Conservation (phyloP, 345 rosid genomes). For the Murraya koenigii region DNA sequence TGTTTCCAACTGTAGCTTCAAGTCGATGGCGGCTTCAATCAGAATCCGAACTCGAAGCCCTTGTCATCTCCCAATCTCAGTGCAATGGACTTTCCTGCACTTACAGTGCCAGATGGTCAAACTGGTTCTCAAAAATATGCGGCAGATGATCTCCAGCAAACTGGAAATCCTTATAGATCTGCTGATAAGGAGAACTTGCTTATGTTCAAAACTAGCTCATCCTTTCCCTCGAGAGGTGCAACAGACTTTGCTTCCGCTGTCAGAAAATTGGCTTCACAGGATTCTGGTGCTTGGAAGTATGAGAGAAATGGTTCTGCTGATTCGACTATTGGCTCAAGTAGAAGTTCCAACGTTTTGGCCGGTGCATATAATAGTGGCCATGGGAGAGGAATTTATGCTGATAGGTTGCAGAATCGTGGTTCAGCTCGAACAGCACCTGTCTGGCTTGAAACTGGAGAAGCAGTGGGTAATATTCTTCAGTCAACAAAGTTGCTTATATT, state of each 20-base stretch:
- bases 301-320: constrained; percentile 73
- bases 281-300: constrained; percentile 83
- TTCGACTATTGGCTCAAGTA: constrained; percentile 78
- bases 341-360: constrained; percentile 55
- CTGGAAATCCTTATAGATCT: constrained; percentile 55
- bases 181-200: constrained; percentile 72
- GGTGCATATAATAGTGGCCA: constrained; percentile 56
- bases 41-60: constrained; percentile 63
- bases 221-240: constrained; percentile 55
- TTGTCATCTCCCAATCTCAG: constrained; percentile 71
- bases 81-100: constrained; percentile 85
- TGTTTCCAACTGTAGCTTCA: constrained; percentile 66
- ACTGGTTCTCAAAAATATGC: constrained; percentile 52
- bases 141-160: constrained; percentile 70
- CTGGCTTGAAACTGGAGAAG: constrained; percentile 99
- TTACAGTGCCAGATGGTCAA: constrained; percentile 57
- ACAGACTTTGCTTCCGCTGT: constrained; percentile 91
- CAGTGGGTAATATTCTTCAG: constrained; percentile 78
- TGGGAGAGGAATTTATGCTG: constrained; percentile 65
- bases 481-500: constrained; percentile 27
- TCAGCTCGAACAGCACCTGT: constrained; percentile 74
- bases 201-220: constrained; percentile 63
- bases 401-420: constrained; percentile 62
- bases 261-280: constrained; percentile 81
- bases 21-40: constrained; percentile 79